Evolutionary conservation across 371 early-diverging fungal species (phyloP), one percentile per base, ranked within the genome.

Genomic region (Mucor ambiguus): DNA sequence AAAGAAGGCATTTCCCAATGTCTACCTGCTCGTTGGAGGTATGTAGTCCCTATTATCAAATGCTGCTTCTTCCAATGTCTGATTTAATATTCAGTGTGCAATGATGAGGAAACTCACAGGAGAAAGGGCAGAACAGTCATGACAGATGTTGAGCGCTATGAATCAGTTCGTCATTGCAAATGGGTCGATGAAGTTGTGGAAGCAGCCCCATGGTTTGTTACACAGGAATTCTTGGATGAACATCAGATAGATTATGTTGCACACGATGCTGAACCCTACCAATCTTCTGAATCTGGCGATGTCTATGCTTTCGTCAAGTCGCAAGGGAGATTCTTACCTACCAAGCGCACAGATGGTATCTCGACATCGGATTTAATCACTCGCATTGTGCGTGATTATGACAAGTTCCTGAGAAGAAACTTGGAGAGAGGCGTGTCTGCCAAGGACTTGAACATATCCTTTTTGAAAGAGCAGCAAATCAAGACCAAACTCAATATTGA

Each of bases 341-440:
- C 95, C 5, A 80, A 87, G 72, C 88, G 98, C 64, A 97, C 98
- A 38, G 92, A 91, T 20, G 97, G 97, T 30, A 88, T 97, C 4
- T 94, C 94, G 28, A 98, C 98, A 0, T 93, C 92, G 5, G 95
- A 95, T 64, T 74, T 98, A 37, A 97, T 98, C 64, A 96, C 96
- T 3, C 89, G 95, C 20, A 95, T 98, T 57, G 93, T 98, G 18
- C 84, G 90, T 63, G 95, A 98, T 74, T 97, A 98, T 74, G 96
- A 97, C 77, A 79, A 87, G 63, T 97, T 92, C 77, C 75, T 98
- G 38, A 76, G 91, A 61, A 85, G 98, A 59, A 96, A 97, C 66
- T 75, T 98, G 32, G 92, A 93, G 67, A 79, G 97, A 43, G 98
- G 98, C 5, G 85, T 93, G 22, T 86, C 90, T 46, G 87, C 92